Percentiles rank a stretch among this genome's conserved stretches.
Evolutionary conservation across 176 grass and related monocot genomes (phyloP).

Genomic region (Olyra latifolia): DNA sequence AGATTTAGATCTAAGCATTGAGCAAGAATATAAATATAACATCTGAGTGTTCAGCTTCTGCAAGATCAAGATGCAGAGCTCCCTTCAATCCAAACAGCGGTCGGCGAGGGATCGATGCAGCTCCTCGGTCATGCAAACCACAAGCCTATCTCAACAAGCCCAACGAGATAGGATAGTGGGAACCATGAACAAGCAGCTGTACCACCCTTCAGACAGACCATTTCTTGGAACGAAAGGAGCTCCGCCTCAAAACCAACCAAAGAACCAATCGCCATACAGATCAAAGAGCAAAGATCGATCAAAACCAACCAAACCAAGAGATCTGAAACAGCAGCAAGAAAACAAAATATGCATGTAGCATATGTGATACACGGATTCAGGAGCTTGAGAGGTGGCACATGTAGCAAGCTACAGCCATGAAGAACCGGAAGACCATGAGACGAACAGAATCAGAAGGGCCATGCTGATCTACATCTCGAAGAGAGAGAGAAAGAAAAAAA

Average conservation of each 20-base stretch:
- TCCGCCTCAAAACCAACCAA: constrained; percentile 39
- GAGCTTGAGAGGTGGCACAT: not conserved
- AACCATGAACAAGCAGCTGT: constrained; percentile 87
- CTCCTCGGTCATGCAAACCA: constrained; percentile 88
- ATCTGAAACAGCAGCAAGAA: not conserved
- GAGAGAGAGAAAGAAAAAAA: not conserved
- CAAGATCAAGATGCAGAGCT: constrained; percentile 63
- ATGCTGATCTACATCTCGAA: not conserved
- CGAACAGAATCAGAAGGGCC: not conserved
- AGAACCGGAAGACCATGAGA: not conserved
- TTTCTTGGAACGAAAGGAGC: constrained; percentile 63
- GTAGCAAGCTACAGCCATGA: not conserved
- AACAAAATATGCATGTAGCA: too few relatives aligned
- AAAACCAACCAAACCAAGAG: not conserved
- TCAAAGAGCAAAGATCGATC: not conserved
- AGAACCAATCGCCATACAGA: not conserved
- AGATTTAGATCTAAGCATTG: not conserved
- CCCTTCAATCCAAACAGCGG: constrained; percentile 95
- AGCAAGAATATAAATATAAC: too few relatives aligned
- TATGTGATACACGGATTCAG: not conserved
- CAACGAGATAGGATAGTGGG: constrained; percentile 64
- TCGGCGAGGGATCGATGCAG: constrained; percentile 44
- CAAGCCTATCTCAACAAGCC: constrained; percentile 56
- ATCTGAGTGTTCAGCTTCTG: too few relatives aligned
- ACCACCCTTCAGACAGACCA: constrained; percentile 41